Percentiles rank a stretch among this genome's conserved stretches.
Evolutionary conservation across 1,139 yeast species (phyloP).

Genomic region (Petasospora fabianii): DNA sequence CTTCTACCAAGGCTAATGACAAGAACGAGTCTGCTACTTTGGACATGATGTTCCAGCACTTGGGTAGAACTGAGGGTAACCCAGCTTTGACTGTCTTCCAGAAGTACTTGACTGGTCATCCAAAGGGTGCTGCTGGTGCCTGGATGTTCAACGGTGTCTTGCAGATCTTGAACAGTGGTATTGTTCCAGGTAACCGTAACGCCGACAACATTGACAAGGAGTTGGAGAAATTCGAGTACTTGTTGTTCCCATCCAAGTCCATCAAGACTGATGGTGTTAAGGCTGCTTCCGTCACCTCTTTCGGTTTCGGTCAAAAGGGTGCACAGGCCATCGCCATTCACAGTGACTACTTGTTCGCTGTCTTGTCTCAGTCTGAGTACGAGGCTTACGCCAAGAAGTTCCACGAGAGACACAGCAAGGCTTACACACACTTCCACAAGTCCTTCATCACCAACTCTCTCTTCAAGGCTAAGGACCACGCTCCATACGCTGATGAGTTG

Average conservation of each 20-base stretch:
- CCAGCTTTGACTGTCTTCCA: slow-evolving; percentile 98
- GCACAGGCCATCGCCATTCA: slow-evolving; percentile 91
- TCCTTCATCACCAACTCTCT: slow-evolving; percentile 88
- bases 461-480: slow-evolving; percentile 89
- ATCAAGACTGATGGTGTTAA: slow-evolving; percentile 94
- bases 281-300: slow-evolving; percentile 95
- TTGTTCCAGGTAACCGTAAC: slow-evolving; percentile 98
- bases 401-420: slow-evolving; percentile 75
- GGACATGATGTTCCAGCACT: slow-evolving; percentile 87
- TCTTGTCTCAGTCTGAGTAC: slow-evolving; percentile 68
- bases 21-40: slow-evolving; percentile 94
- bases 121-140: slow-evolving; percentile 99
- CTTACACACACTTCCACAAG: slow-evolving; percentile 94
- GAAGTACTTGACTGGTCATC: slow-evolving; percentile 98
- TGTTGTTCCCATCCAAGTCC: slow-evolving; percentile 90
- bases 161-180: slow-evolving; percentile 87
- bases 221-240: slow-evolving; percentile 80
- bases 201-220: slow-evolving; percentile 92
- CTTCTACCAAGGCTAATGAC: slow-evolving; percentile 96
- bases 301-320: slow-evolving; percentile 99
- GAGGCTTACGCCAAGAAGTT: slow-evolving; percentile 70
- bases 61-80: slow-evolving; percentile 97
- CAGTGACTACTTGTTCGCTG: slow-evolving; percentile 89
- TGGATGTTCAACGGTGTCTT: slow-evolving; percentile 99
- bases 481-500: slow-evolving; percentile 86